phyloP scores from a whole-genome alignment of 148 eudicot genomes.

The Spergularia bocconei region DNA sequence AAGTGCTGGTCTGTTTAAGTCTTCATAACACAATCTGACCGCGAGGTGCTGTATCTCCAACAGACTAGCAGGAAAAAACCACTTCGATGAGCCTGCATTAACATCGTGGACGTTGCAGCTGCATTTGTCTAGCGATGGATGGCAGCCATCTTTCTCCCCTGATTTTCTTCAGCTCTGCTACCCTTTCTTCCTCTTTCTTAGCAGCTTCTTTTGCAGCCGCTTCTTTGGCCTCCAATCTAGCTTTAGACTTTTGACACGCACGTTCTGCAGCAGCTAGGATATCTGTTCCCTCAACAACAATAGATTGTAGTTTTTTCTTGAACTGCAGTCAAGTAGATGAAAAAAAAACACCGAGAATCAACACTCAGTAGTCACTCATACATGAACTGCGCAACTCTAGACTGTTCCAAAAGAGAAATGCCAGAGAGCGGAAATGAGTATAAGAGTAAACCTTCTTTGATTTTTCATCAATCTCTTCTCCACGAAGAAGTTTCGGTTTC shows the following conservation, averaged over 20 bases:
- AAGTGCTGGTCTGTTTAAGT: too few relatives aligned
- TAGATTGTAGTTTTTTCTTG: slow-evolving; percentile 49
- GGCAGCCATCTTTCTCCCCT: slow-evolving; percentile 88
- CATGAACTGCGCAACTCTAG: neutral
- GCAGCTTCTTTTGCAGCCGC: slow-evolving; percentile 71
- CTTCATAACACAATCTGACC: too few relatives aligned
- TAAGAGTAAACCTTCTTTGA: slow-evolving; percentile 62
- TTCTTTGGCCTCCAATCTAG: slow-evolving; percentile 59
- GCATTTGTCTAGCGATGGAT: slow-evolving; percentile 62
- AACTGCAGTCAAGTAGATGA: slow-evolving; percentile 48
- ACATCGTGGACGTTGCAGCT: slow-evolving; percentile 23
- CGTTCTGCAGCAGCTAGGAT: slow-evolving; percentile 51
- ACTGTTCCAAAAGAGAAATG: neutral
- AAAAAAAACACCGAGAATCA: neutral
- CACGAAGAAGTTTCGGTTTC: slow-evolving; percentile 72
- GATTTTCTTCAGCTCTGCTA: slow-evolving; percentile 56
- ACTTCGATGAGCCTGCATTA: neutral
- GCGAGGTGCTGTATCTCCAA: neutral
- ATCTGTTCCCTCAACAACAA: slow-evolving; percentile 66
- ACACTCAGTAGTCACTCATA: slow-evolving; percentile 2
- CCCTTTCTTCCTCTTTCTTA: slow-evolving; percentile 77
- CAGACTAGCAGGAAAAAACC: neutral
- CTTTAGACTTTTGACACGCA: slow-evolving; percentile 47
- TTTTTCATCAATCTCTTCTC: slow-evolving; percentile 64
- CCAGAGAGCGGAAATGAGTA: neutral